Evolutionary conservation across 2,329 filamentous ascomycete genomes (phyloP).

Genomic region (Penicillium concentricum): DNA sequence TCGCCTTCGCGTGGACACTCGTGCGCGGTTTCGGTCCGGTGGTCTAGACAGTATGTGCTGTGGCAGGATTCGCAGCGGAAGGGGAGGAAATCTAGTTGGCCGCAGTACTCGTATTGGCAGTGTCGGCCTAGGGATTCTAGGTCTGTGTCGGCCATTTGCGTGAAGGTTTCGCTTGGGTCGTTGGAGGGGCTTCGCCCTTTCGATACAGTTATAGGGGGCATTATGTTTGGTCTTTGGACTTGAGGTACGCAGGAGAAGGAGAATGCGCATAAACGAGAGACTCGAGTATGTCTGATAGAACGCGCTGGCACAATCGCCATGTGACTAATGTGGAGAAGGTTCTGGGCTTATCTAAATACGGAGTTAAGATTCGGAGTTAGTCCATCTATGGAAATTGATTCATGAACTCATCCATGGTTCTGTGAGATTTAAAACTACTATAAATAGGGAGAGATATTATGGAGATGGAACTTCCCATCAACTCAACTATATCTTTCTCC

Average conservation of each 20-base stretch:
- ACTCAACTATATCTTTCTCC: too few species aligned
- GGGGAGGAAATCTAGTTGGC: constrained; percentile 92
- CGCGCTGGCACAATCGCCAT: constrained; percentile 16
- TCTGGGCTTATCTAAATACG: constrained; percentile 16
- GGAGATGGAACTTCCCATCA: too few species aligned
- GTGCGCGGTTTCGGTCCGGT: constrained; percentile 82
- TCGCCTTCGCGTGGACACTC: constrained; percentile 61
- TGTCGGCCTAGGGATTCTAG: constrained; percentile 83
- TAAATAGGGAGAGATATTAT: too few species aligned
- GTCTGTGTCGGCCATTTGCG: constrained; percentile 61
- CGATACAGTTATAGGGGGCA: constrained; percentile 28
- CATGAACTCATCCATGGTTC: neutral
- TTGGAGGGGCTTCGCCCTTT: constrained; percentile 18
- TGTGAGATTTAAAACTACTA: too few species aligned
- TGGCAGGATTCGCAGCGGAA: constrained; percentile 90
- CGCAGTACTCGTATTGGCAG: constrained; percentile 88
- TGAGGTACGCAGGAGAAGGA: neutral
- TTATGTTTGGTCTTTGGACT: neutral
- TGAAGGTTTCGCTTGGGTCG: constrained; percentile 30
- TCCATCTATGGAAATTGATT: neutral
- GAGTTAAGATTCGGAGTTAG: constrained; percentile 10
- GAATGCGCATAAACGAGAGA: constrained; percentile 7
- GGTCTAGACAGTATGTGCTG: constrained; percentile 85
- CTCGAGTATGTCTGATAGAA: constrained; percentile 11
- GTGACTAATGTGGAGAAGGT: constrained; percentile 28